Evolutionary conservation across 2,329 filamentous ascomycete genomes (phyloP).

Genomic region (Ilyonectria mors-panacis): DNA sequence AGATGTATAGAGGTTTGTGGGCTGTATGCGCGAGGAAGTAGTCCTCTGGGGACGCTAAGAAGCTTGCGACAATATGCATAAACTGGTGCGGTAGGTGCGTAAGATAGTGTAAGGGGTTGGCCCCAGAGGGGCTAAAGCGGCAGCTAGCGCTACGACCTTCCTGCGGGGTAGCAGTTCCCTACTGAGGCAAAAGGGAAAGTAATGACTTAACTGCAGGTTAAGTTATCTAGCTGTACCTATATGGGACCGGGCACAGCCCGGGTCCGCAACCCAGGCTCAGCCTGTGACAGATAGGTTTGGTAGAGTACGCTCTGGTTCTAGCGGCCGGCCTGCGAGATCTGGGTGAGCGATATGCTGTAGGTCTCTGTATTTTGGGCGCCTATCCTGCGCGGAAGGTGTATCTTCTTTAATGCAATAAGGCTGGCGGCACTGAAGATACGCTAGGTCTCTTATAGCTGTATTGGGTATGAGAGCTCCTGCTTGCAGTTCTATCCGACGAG

Average conservation of each 20-base stretch:
- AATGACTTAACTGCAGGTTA: too few species aligned
- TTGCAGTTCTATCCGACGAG: not conserved
- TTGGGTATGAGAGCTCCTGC: not conserved
- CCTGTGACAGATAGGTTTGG: not conserved
- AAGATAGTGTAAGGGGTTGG: not conserved
- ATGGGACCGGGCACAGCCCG: too few species aligned
- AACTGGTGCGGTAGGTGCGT: not conserved
- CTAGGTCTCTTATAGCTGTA: not conserved
- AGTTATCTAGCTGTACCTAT: too few species aligned
- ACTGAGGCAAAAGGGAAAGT: too few species aligned
- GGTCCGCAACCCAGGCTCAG: too few species aligned
- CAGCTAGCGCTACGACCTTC: too few species aligned
- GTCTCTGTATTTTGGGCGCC: not conserved
- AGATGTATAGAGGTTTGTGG: not conserved
- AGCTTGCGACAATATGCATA: not conserved
- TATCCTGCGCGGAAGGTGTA: not conserved
- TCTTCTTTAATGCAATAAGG: conserved; percentile 1
- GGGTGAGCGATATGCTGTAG: not conserved
- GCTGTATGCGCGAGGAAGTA: not conserved
- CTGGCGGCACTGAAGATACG: not conserved
- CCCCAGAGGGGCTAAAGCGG: too few species aligned
- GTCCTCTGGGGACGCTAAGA: too few species aligned
- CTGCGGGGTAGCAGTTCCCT: too few species aligned
- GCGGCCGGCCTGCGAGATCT: not conserved
- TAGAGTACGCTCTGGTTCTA: not conserved